A percentile compares a stretch with the other conserved stretches of the same genome.
Conservation (phyloP, 805 yeast species). For the Wickerhamomyces chambardii region DNA sequence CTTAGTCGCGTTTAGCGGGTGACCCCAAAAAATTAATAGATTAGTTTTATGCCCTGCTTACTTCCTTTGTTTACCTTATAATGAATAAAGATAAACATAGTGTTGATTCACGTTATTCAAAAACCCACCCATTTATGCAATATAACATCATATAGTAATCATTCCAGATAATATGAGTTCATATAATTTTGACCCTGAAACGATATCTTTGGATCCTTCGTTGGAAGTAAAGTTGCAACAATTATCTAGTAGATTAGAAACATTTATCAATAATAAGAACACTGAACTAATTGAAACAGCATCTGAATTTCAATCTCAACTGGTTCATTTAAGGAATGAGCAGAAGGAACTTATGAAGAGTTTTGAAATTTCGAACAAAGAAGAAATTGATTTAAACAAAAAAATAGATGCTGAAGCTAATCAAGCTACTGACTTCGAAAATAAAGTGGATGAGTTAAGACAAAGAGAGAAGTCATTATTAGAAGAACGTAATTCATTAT, state of each 20-base stretch:
- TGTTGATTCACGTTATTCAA: too few species aligned
- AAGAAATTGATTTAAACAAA: constrained; percentile 20
- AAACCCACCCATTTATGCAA: too few species aligned
- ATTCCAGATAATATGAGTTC: not conserved
- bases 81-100: too few species aligned
- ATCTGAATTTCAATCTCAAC: constrained; percentile 22
- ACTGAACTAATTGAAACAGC: constrained; percentile 22
- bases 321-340: constrained; percentile 23
- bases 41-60: too few species aligned
- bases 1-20: too few species aligned
- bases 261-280: constrained; percentile 23
- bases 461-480: constrained; percentile 24
- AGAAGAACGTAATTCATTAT: constrained; percentile 19
- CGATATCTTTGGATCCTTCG: constrained; percentile 24
- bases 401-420: constrained; percentile 16
- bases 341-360: constrained; percentile 22
- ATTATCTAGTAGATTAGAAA: constrained; percentile 29
- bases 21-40: too few species aligned
- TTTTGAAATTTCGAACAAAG: constrained; percentile 19
- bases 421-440: constrained; percentile 16
- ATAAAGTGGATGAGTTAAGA: constrained; percentile 1
- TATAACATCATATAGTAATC: too few species aligned
- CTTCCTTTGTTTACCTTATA: too few species aligned
- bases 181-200: not conserved
- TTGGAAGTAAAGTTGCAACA: constrained; percentile 27